These are phyloP conservation scores for Hypoxylon fuscum DNA, from an alignment of 495 filamentous ascomycete genomes.

Conservation along the genomic window DNA sequence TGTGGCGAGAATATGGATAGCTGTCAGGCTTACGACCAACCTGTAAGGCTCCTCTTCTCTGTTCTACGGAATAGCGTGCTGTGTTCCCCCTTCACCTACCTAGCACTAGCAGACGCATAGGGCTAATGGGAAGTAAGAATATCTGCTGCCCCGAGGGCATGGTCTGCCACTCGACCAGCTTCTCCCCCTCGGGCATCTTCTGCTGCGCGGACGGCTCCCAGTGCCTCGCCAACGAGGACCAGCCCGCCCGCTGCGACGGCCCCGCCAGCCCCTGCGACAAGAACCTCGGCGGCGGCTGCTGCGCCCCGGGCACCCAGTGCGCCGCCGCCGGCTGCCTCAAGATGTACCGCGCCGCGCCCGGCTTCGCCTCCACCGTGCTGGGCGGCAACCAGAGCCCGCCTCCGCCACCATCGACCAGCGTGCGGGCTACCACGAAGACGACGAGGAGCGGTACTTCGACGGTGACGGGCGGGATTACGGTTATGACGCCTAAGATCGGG, in stretches of 20 bases:
- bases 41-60: slow-evolving; percentile 13
- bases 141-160: slow-evolving; percentile 32
- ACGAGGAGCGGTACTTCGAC: not conserved
- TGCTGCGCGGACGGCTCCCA: slow-evolving; percentile 13
- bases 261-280: slow-evolving; percentile 11
- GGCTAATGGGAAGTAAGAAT: slow-evolving; percentile 21
- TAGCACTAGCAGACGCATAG: not conserved
- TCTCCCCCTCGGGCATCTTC: slow-evolving; percentile 33
- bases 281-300: slow-evolving; percentile 31
- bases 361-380: slow-evolving; percentile 10
- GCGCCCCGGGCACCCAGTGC: slow-evolving; percentile 22
- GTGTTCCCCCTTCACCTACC: no score
- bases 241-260: slow-evolving; percentile 22
- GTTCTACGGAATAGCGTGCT: no score
- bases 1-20: slow-evolving; percentile 26
- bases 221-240: slow-evolving; percentile 15
- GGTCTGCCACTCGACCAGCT: slow-evolving; percentile 23
- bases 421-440: not conserved
- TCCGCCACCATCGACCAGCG: not conserved
- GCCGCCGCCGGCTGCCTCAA: slow-evolving; percentile 29
- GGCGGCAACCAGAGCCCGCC: slow-evolving; percentile 1
- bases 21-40: slow-evolving; percentile 23
- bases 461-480: slow-evolving; percentile 11
- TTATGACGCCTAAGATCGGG: slow-evolving; percentile 26
- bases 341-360: slow-evolving; percentile 33